These are phyloP conservation scores for Styphnolobium japonicum DNA, from an alignment of 306 rosid genomes.

Conservation along the genomic window DNA sequence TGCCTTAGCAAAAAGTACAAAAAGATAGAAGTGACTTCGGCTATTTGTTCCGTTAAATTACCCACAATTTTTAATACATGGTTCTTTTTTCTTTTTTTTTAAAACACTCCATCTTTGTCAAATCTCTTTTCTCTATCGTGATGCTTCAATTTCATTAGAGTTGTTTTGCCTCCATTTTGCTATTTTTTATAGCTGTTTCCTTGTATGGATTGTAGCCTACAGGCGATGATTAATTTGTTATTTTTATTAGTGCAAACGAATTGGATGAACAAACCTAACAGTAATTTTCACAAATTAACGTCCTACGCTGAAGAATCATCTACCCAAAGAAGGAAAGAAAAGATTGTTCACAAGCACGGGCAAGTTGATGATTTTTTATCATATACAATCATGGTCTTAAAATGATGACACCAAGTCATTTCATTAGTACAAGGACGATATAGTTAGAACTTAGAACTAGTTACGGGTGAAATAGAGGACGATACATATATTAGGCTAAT, in stretches of 20 bases:
- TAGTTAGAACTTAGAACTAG: constrained; percentile 51
- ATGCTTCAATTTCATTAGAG: not conserved
- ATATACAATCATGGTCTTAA: not conserved
- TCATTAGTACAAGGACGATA: constrained; percentile 14
- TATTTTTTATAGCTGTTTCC: not conserved
- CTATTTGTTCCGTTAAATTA: constrained; percentile 34
- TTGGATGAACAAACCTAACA: not conserved
- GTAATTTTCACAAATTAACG: not conserved
- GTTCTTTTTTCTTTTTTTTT: not conserved
- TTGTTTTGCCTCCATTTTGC: not conserved
- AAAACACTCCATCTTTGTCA: not conserved
- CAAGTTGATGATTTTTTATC: not conserved
- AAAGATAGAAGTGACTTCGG: constrained; percentile 21
- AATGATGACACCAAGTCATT: not conserved
- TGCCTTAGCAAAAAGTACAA: constrained; percentile 40
- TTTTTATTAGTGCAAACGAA: not conserved
- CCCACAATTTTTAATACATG: constrained; percentile 27
- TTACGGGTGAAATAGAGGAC: constrained; percentile 38
- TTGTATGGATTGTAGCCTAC: constrained; percentile 17
- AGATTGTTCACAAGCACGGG: not conserved
- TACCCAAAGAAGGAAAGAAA: not conserved
- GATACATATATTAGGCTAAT: constrained; percentile 23
- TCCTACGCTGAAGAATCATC: not conserved
- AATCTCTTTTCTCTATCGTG: not conserved
- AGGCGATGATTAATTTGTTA: constrained; percentile 14